Evolutionary conservation across 2,329 filamentous ascomycete genomes (phyloP), one percentile per base, ranked within the genome.

Genomic region (Lachnellula subtilissima): DNA sequence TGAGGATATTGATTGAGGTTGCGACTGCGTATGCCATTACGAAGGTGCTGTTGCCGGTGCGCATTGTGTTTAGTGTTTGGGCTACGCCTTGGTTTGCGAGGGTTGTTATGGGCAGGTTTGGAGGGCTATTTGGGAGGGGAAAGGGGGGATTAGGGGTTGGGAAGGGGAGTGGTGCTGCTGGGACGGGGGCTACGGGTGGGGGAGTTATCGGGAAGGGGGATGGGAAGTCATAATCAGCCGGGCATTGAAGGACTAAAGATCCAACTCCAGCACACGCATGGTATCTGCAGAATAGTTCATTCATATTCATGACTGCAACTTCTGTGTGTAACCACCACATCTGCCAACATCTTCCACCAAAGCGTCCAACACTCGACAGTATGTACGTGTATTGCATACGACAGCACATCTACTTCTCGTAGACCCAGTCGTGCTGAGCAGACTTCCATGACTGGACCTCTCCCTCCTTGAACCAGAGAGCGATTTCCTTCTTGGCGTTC

Each of bases 401-500:
- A 51, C 55, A 54, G 48, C 64, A 46, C 39, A 65, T 68, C 64
- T 70, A 69, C 83, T 95, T 93, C 89, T 99, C 94, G 83, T 97
- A 97, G 82, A 97, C 82, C 94, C 94, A 97, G 82, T 89, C 85
- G 78, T 88, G 84, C 79, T 89, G 83, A 74, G 89, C 81, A 67
- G 81, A 80, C 84, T 94, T 93, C 85, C 89, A 97, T 78, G 74
- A 82, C 78, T 91, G 78, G 72, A 96, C 74, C 78, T 97, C 94
- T 68, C 85, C 86, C 68, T 89, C 81, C 78, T 88, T 86, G 89
- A 99, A 99, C 94, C 94, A 99, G 74, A 97, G 87, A 72, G 87
- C 88, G 75, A 99, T 99, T 84, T 99, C 94, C 89, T 97, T 97
- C 88, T 97, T 85, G 79, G 94, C 94, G 82, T 85, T 96, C 86